Percentiles rank a stretch among this genome's conserved stretches.
Evolutionary conservation across 2,329 filamentous ascomycete genomes (phyloP).

Genomic region (Lasiodiplodia sp.): DNA sequence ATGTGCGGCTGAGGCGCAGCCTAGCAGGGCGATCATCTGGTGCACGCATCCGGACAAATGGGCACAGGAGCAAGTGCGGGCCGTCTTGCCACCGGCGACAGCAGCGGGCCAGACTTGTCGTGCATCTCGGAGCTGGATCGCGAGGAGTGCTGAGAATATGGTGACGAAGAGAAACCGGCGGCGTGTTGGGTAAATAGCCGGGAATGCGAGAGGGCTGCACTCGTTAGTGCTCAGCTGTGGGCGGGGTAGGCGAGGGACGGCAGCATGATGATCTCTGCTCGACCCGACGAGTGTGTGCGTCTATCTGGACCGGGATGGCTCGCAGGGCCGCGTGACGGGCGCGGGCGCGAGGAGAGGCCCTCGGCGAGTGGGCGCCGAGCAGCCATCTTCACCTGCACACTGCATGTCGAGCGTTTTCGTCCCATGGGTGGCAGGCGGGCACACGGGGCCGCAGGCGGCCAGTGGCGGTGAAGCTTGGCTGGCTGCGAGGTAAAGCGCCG

Average conservation of each 20-base stretch:
- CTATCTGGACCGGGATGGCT: slow-evolving; percentile 16
- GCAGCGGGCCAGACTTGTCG: slow-evolving; percentile 4
- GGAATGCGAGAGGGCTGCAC: neutral
- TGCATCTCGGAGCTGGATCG: slow-evolving; percentile 4
- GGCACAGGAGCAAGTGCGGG: slow-evolving; percentile 19
- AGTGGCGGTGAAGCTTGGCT: slow-evolving; percentile 25
- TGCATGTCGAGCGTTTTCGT: slow-evolving; percentile 26
- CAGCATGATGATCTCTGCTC: slow-evolving; percentile 12
- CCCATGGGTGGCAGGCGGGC: slow-evolving; percentile 19
- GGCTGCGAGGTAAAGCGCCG: slow-evolving; percentile 9
- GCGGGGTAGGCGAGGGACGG: slow-evolving; percentile 23
- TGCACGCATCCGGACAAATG: slow-evolving; percentile 9
- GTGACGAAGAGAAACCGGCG: slow-evolving; percentile 15
- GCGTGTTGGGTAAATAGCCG: slow-evolving; percentile 17
- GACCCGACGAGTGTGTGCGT: slow-evolving; percentile 11
- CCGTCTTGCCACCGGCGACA: slow-evolving; percentile 13
- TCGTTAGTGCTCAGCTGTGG: slow-evolving; percentile 7
- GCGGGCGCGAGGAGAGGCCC: slow-evolving; percentile 2
- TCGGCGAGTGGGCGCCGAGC: slow-evolving; percentile 8
- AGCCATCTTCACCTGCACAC: slow-evolving; percentile 21
- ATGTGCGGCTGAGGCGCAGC: slow-evolving; percentile 26
- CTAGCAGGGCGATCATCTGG: slow-evolving; percentile 10
- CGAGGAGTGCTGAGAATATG: neutral
- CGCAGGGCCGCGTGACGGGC: slow-evolving; percentile 15
- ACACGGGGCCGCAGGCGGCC: slow-evolving; percentile 19